Base-by-base conservation (phyloP, 2,329 filamentous ascomycete genomes). In the Colletotrichum scovillei region DNA sequence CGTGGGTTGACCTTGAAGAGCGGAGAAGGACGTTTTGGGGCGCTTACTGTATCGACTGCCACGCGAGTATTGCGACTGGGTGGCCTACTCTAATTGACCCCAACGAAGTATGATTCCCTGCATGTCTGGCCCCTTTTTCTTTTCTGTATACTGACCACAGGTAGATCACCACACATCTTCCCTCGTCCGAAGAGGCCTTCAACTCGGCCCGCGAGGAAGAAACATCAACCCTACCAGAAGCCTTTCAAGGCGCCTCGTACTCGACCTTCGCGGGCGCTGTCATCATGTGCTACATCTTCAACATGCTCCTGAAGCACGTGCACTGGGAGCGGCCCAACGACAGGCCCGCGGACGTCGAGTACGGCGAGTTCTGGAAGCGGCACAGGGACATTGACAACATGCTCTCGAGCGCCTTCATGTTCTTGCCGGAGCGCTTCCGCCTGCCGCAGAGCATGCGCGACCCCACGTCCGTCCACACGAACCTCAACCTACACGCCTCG, bases 401-500 rank as follows among this genome's bases (percentile, higher is more conserved):
- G 16, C 84, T 98, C 1, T 91, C 94, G 3, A 94, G 92, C 77
- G 92, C 92, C 5, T 93, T 95, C 67, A 90, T 98, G 80, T 93
- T 93, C 38, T 85, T 98, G 6, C 95, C 96, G 0, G 91, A 92
- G 69, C 86, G 90, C 72, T 88, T 97, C 56, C 90, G 94, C 46
- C 83, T 98, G 28, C 94, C 95, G 0, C 83, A 86, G 30, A 92
- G 92, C 14, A 84, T 94, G 64, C 86, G 88, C 52, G 90, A 97
- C 76, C 88, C 92, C 0, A 92, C 94, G 58, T 91, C 94, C 7
- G 88, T 97, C 0, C 95, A 97, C 79, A 87, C 92, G 63, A 98
- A 98, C 76, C 92, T 98, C 86, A 95, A 94, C 78, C 89, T 98
- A 3, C 95, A 98, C 78, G 95, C 95, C 0, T 93, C 94, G 1